Base-by-base conservation (phyloP, 768 basidiomycete genomes). In the Boletus rubroflammeus region DNA sequence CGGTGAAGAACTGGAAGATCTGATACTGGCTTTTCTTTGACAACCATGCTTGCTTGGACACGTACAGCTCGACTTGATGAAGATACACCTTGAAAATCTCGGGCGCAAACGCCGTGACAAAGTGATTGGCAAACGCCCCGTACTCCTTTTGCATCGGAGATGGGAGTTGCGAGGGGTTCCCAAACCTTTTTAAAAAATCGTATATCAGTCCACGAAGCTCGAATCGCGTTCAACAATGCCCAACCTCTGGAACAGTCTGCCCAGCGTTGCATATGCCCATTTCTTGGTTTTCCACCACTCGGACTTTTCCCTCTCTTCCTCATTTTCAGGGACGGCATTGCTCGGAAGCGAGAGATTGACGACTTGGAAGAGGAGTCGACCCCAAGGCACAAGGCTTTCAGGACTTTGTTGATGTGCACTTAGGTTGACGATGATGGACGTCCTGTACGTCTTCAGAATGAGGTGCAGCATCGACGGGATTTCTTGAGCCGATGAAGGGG, bases 271-370 rank as follows among this genome's bases (percentile, higher is more conserved):
- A 65, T 86, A 93, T 1, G 93, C 90, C 93, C 93, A 95, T 67
- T 96, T 96, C 74, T 95, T 95, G 9, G 87, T 81, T 66, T 86
- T 87, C 88, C 91, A 92, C 93, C 93, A 96, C 62, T 90, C 88
- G 43, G 77, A 81, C 44, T 77, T 78, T 73, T 93, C 90, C 34
- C 88, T 76, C 15, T 88, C 87, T 6, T 92, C 88, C 56, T 84
- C 81, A 53, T 89, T 83, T 28, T 78, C 81, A 2, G 89, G 86
- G 0, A 92, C 79, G 21, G 76, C 79, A 3, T 83, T 81, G 49
- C 75, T 72, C 0, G 88, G 88, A 28, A 93, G 75, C 53, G 78
- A 75, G 40, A 91, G 71, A 57, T 87, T 85, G n/a, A 94, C 80
- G 19, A 93, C 80, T 47, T 80, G 77, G 72, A 95, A 93, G 41